phyloP scores from a whole-genome alignment of 352 stramenopile genomes.

The Globisporangium abappressorium region DNA sequence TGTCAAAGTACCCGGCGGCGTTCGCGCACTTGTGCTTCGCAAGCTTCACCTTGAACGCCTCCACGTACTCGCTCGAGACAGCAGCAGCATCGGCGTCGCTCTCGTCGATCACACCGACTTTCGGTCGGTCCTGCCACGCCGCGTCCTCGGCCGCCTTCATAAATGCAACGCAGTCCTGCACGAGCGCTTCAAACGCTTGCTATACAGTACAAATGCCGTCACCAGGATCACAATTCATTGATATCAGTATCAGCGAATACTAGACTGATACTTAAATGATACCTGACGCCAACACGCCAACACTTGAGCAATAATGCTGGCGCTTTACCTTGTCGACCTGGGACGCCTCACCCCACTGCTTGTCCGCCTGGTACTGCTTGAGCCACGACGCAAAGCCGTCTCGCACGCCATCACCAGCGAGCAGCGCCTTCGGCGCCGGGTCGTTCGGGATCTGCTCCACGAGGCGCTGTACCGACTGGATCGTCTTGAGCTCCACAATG shows the following conservation, averaged over 20 bases:
- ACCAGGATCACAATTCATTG: background rate
- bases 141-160: constrained; percentile 43
- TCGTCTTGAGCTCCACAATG: constrained; percentile 54
- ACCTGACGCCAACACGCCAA: background rate
- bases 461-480: constrained; percentile 49
- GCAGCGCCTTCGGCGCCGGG: background rate
- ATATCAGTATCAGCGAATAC: background rate
- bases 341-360: constrained; percentile 13
- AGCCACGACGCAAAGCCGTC: constrained; percentile 11
- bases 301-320: too few species aligned
- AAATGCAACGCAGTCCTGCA: constrained; percentile 40
- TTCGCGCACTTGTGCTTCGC: constrained; percentile 54
- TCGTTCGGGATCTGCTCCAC: constrained; percentile 35
- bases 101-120: constrained; percentile 39
- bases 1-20: constrained; percentile 37
- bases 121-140: constrained; percentile 31
- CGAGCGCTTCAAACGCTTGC: constrained; percentile 42
- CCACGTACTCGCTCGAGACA: constrained; percentile 36
- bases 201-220: background rate
- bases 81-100: constrained; percentile 19
- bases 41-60: constrained; percentile 62
- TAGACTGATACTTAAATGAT: background rate
- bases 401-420: background rate
- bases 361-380: constrained; percentile 15
- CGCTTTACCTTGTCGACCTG: background rate